Evolutionary conservation across 306 rosid genomes (phyloP).

Genomic region (Quercus bicolor): DNA sequence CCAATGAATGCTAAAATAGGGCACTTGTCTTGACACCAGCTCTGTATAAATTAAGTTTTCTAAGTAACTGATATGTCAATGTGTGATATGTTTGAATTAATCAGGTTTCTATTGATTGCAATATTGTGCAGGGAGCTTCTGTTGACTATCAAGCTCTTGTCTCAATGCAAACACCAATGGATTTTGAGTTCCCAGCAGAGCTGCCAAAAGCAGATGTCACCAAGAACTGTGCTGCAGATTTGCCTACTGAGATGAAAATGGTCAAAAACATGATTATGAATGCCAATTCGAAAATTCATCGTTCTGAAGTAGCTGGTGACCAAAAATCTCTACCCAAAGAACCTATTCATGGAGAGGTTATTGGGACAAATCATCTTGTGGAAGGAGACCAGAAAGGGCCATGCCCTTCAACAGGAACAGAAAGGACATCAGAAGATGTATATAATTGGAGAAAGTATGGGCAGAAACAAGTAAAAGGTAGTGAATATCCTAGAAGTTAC

Average conservation of each 20-base stretch:
- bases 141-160: slow-evolving; percentile 32
- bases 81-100: slow-evolving; percentile 18
- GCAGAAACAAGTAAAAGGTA: slow-evolving; percentile 91
- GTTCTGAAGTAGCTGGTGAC: slow-evolving; percentile 32
- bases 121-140: slow-evolving; percentile 37
- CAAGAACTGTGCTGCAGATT: slow-evolving; percentile 31
- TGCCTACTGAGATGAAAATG: slow-evolving; percentile 32
- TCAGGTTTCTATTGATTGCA: slow-evolving; percentile 28
- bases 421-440: slow-evolving; percentile 70
- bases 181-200: slow-evolving; percentile 54
- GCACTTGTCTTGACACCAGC: neutral
- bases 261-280: slow-evolving; percentile 19
- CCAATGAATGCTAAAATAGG: neutral
- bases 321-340: slow-evolving; percentile 36
- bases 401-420: slow-evolving; percentile 34
- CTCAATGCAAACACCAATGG: slow-evolving; percentile 36
- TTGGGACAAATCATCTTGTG: slow-evolving; percentile 17
- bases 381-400: slow-evolving; percentile 53
- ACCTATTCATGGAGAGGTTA: slow-evolving; percentile 27
- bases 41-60: neutral
- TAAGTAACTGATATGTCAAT: neutral
- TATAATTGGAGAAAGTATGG: slow-evolving; percentile 97
- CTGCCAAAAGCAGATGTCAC: slow-evolving; percentile 33
- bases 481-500: slow-evolving; percentile 92
- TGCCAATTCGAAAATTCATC: slow-evolving; percentile 31